Conservation (phyloP, 352 stramenopile genomes). For the Phytophthora aleatoria region DNA sequence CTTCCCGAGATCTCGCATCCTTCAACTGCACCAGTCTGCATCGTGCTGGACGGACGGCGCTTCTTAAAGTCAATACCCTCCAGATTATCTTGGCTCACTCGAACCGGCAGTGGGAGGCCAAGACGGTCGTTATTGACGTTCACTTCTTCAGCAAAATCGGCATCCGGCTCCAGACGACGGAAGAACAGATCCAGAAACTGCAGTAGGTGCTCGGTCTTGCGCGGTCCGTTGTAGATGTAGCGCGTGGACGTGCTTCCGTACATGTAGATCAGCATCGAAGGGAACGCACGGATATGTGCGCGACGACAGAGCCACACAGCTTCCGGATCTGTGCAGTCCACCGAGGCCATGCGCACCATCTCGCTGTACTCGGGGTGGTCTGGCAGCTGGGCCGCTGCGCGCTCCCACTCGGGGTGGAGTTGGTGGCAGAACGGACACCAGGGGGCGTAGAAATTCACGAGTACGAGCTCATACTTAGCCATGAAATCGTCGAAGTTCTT, state of each 20-base stretch:
- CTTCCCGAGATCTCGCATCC: constrained; percentile 82
- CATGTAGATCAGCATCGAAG: constrained; percentile 90
- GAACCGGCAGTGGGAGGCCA: constrained; percentile 49
- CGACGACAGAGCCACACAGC: constrained; percentile 69
- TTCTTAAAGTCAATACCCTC: constrained; percentile 59
- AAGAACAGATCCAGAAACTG: constrained; percentile 88
- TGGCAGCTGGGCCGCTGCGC: constrained; percentile 64
- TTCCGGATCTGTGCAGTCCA: constrained; percentile 78
- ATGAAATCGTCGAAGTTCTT: constrained; percentile 82
- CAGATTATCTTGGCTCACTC: constrained; percentile 64
- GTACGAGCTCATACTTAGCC: constrained; percentile 82
- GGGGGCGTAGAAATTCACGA: constrained; percentile 86
- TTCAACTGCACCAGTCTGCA: constrained; percentile 49
- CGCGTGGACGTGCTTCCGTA: constrained; percentile 77
- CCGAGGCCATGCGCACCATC: constrained; percentile 77
- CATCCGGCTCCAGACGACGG: constrained; percentile 75
- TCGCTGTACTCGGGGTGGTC: constrained; percentile 84
- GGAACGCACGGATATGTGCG: constrained; percentile 76
- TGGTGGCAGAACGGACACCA: constrained; percentile 83
- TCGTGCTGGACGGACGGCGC: constrained; percentile 33
- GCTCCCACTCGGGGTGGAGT: constrained; percentile 81
- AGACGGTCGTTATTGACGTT: constrained; percentile 58
- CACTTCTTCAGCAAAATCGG: constrained; percentile 83
- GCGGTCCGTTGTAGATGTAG: constrained; percentile 85
- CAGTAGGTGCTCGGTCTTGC: constrained; percentile 71